Percentiles rank a stretch among this genome's conserved stretches.
These are phyloP conservation scores for Colletotrichum phormii DNA, from an alignment of 2,329 filamentous ascomycete species.

Conservation along the genomic window DNA sequence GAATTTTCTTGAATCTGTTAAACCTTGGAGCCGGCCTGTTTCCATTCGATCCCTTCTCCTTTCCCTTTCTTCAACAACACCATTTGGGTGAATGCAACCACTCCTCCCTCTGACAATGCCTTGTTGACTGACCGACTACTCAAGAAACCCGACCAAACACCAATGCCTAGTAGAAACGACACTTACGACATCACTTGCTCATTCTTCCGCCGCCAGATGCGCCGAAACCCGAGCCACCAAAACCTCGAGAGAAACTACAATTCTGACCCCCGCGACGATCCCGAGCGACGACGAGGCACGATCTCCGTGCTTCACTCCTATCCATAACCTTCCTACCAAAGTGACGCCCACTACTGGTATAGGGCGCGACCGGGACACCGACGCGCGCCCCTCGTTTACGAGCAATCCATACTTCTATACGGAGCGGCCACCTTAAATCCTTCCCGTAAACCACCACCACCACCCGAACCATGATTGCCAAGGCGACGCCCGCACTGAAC, in stretches of 20 bases:
- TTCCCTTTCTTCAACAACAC: slow-evolving; percentile 39
- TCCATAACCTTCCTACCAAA: slow-evolving; percentile 24
- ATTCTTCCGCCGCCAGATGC: slow-evolving; percentile 70
- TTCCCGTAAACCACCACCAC: slow-evolving; percentile 1
- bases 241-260: slow-evolving; percentile 61
- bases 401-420: slow-evolving; percentile 44
- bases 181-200: slow-evolving; percentile 56
- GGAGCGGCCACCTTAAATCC: slow-evolving; percentile 20
- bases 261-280: slow-evolving; percentile 66
- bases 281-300: slow-evolving; percentile 69
- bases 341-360: slow-evolving; percentile 20
- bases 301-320: slow-evolving; percentile 40
- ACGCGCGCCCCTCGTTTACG: slow-evolving; percentile 38
- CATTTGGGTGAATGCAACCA: slow-evolving; percentile 39
- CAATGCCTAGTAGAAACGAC: slow-evolving; percentile 68
- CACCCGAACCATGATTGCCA: slow-evolving; percentile 55
- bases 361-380: slow-evolving; percentile 32
- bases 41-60: slow-evolving; percentile 28
- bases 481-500: slow-evolving; percentile 61
- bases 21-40: slow-evolving; percentile 11
- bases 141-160: slow-evolving; percentile 42
- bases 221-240: slow-evolving; percentile 59
- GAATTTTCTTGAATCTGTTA: slow-evolving; percentile 35
- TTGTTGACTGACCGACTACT: slow-evolving; percentile 17
- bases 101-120: slow-evolving; percentile 14